Conservation (phyloP, 2,329 filamentous ascomycete species). For the Exophiala sideris region DNA sequence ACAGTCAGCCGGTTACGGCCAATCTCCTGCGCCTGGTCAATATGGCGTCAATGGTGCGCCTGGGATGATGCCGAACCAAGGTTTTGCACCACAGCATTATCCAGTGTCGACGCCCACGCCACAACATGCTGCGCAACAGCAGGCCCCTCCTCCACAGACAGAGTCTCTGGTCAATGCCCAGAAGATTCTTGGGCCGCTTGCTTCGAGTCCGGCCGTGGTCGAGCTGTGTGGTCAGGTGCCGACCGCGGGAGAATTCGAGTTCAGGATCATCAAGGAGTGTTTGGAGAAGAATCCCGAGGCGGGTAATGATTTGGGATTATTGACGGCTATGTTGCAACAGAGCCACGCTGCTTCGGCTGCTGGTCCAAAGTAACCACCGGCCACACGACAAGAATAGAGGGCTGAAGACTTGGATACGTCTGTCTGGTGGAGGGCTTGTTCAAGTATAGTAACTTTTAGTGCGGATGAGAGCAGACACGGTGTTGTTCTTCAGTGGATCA, state of each 20-base stretch:
- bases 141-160: slow-evolving; percentile 19
- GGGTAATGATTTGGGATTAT: slow-evolving; percentile 53
- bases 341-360: slow-evolving; percentile 1
- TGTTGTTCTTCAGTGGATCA: too few relatives aligned
- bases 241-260: slow-evolving; percentile 66
- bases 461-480: too few relatives aligned
- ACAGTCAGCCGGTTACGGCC: slow-evolving; percentile 8
- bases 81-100: slow-evolving; percentile 19
- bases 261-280: slow-evolving; percentile 69
- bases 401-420: too few relatives aligned
- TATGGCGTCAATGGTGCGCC: slow-evolving; percentile 33
- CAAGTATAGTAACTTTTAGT: too few relatives aligned
- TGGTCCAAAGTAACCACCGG: too few relatives aligned
- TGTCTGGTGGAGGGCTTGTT: too few relatives aligned
- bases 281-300: slow-evolving; percentile 64
- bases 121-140: slow-evolving; percentile 29
- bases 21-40: slow-evolving; percentile 32
- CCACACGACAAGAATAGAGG: too few relatives aligned
- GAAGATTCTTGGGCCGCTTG: slow-evolving; percentile 62
- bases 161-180: slow-evolving; percentile 52
- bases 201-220: slow-evolving; percentile 62
- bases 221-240: slow-evolving; percentile 68
- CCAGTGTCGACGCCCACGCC: slow-evolving; percentile 7
- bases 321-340: slow-evolving; percentile 41
- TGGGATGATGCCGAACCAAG: slow-evolving; percentile 30